These are phyloP conservation scores for Nannochloris sp. DNA, from an alignment of 139 green algal species.

Conservation along the genomic window DNA sequence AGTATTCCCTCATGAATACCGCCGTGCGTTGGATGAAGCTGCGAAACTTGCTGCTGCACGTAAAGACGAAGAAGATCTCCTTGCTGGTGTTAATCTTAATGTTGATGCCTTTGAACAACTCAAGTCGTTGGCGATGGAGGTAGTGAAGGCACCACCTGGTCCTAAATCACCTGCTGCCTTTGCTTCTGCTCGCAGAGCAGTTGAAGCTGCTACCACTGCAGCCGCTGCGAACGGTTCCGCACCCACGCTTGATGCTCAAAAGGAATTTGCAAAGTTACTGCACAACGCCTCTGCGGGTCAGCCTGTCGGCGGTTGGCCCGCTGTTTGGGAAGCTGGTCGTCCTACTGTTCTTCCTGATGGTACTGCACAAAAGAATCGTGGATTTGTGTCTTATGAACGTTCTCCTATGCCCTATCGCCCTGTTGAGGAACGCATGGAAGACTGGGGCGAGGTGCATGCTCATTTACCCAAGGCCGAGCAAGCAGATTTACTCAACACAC, in stretches of 20 bases:
- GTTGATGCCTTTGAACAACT: slow-evolving; percentile 73
- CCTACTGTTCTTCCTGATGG: slow-evolving; percentile 48
- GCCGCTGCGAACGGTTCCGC: background rate
- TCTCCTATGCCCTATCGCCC: slow-evolving; percentile 75
- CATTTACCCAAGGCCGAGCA: slow-evolving; percentile 23
- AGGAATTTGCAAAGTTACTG: slow-evolving; percentile 38
- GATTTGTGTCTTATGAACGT: slow-evolving; percentile 87
- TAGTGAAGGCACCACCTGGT: slow-evolving; percentile 5
- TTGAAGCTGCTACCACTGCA: background rate
- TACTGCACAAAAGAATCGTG: slow-evolving; percentile 61
- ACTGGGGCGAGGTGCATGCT: slow-evolving; percentile 83
- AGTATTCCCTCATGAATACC: slow-evolving; percentile 69
- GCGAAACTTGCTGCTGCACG: slow-evolving; percentile 44
- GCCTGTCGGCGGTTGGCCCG: slow-evolving; percentile 30
- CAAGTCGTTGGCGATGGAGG: slow-evolving; percentile 46
- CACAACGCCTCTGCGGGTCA: slow-evolving; percentile 47
- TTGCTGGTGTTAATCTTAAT: slow-evolving; percentile 37
- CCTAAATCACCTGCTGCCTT: background rate
- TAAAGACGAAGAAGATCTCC: slow-evolving; percentile 43
- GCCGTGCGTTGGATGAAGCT: slow-evolving; percentile 49
- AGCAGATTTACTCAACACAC: slow-evolving; percentile 75
- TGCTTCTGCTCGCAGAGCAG: background rate
- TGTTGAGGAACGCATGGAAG: slow-evolving; percentile 70
- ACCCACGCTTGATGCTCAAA: slow-evolving; percentile 10
- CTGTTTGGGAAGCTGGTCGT: slow-evolving; percentile 63